Base-by-base conservation (phyloP, 1,284 basidiomycete species). In the Microbotryum scabiosae region DNA sequence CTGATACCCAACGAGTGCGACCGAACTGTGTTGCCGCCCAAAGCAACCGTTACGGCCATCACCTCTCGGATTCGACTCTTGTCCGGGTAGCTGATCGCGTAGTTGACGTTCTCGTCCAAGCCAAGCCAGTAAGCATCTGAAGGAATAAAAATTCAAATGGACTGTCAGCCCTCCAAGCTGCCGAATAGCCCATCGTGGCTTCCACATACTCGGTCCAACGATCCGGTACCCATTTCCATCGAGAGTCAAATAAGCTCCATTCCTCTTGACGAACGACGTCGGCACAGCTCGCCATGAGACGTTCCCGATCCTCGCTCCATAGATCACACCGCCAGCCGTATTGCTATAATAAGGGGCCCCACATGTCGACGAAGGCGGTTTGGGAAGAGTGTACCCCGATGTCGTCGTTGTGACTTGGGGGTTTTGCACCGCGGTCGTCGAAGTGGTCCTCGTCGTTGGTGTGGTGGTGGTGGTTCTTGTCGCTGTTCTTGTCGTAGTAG, bases 1-100 rank as follows among this genome's bases (percentile, higher is more conserved):
- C 66, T 67, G 49, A 60, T 32, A 3, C 76, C 76, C 14, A 77
- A 67, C 2, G 74, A 76, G 47, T 74, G 74, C 30, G 71, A 69
- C 3, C 76, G 72, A 23, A 77, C 69, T 9, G 73, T 68, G 20
- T 71, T 74, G 5, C 72, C 75, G 18, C 73, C 73, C 74, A 77
- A 75, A 5, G 73, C 74, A 56, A 73, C 65, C 28, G 72, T 62
- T 23, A 70, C 71, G 18, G 72, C 72, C 71, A 74, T 71, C 10
- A 70, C 67, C 49, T 73, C 71, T 59, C 67, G 61, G 2, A 75
- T 70, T 21, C 74, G 68, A 5, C 59, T 60, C 55, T 70, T 70
- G 46, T 66, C 69, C 1, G 75, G 75, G 61, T 75, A 76, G 3
- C 71, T 67, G 3, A 71, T 70, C 32, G 62, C 56, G 12, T 66